These are phyloP conservation scores for Phlyctochytrium bullatum DNA, from an alignment of 192 early-diverging fungal species.

Conservation along the genomic window DNA sequence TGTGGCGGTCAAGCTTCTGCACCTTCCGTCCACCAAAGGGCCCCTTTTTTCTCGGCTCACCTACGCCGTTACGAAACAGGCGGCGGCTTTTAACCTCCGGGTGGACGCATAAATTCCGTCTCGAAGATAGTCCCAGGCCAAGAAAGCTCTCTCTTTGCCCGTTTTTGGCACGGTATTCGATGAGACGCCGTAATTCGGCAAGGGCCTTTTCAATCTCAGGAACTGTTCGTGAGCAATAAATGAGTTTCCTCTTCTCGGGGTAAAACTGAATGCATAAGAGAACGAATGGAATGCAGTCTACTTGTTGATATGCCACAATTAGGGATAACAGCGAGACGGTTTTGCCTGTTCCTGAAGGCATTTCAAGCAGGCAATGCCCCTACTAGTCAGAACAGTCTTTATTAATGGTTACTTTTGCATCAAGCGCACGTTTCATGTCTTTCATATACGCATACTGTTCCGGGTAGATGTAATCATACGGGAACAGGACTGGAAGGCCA, in stretches of 20 bases:
- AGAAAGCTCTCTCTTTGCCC: slow-evolving; percentile 78
- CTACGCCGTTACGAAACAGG: slow-evolving; percentile 10
- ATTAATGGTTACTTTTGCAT: slow-evolving; percentile 64
- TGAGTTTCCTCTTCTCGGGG: slow-evolving; percentile 89
- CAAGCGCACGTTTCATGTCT: slow-evolving; percentile 88
- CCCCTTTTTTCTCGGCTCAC: slow-evolving; percentile 88
- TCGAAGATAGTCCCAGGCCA: slow-evolving; percentile 87
- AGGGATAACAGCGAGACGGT: slow-evolving; percentile 93
- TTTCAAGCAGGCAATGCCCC: slow-evolving; percentile 96
- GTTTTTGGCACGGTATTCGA: slow-evolving; percentile 72
- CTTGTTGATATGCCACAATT: slow-evolving; percentile 94
- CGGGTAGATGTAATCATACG: slow-evolving; percentile 99
- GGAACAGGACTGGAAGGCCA: slow-evolving; percentile 91
- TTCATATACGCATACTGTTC: slow-evolving; percentile 99
- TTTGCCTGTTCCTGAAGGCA: slow-evolving; percentile 99
- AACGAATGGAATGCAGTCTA: slow-evolving; percentile 25
- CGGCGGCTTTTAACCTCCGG: slow-evolving; percentile 52
- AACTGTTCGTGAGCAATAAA: slow-evolving; percentile 99
- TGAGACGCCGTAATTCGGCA: slow-evolving; percentile 89
- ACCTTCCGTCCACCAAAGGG: slow-evolving; percentile 82
- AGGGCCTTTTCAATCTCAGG: slow-evolving; percentile 99
- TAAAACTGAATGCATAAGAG: slow-evolving; percentile 59
- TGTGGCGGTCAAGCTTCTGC: slow-evolving; percentile 87
- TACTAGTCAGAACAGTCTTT: not conserved
- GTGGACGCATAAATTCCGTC: slow-evolving; percentile 94